Percentiles rank a stretch among this genome's conserved stretches.
These are phyloP conservation scores for Trifolium pratense DNA, from an alignment of 306 rosid genomes.

Conservation along the genomic window DNA sequence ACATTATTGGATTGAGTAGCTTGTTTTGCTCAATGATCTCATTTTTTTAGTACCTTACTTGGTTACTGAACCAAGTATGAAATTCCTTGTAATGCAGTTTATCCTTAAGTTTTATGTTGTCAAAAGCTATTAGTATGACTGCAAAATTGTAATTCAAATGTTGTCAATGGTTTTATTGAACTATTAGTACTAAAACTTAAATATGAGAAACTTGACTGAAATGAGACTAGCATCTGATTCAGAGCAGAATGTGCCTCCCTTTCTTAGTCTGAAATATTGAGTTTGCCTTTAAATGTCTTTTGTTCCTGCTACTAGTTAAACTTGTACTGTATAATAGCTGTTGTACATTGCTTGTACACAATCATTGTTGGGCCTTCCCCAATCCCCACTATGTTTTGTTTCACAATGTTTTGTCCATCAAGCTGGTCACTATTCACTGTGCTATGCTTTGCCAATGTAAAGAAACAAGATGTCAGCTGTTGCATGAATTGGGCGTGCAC, in stretches of 20 bases:
- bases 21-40: constrained; percentile 28
- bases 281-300: too few species aligned
- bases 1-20: constrained; percentile 17
- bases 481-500: background rate
- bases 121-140: background rate
- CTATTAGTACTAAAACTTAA: too few species aligned
- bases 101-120: constrained; percentile 2
- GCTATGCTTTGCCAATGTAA: background rate
- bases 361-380: background rate
- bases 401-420: background rate
- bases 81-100: constrained; percentile 5
- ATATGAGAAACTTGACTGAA: background rate
- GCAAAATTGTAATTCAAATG: too few species aligned
- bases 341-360: background rate
- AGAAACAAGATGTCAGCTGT: background rate
- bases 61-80: constrained; percentile 13
- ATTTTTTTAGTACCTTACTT: constrained; percentile 8
- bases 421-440: background rate
- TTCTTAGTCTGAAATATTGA: too few species aligned
- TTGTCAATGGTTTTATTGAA: too few species aligned
- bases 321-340: background rate
- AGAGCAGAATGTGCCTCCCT: background rate
- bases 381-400: constrained; percentile 11
- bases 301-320: too few species aligned
- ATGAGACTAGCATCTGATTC: constrained; percentile 1